Percentiles rank a stretch among this genome's conserved stretches.
These are phyloP conservation scores for Marchantia polymorpha DNA, from an alignment of 225 moss, liverwort and hornwort species.

Conservation along the genomic window DNA sequence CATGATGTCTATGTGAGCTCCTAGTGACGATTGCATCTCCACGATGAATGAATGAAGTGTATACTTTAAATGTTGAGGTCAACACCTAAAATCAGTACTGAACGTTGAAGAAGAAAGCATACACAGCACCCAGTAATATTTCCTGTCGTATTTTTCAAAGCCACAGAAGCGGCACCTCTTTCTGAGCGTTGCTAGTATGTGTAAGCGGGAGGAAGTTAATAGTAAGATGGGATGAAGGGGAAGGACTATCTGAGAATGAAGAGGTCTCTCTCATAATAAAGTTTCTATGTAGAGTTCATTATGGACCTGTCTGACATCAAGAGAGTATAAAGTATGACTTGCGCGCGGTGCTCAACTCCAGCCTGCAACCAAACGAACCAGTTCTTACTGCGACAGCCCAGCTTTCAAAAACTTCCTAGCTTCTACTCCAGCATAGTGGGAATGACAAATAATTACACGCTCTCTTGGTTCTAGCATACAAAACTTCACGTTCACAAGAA, in stretches of 20 bases:
- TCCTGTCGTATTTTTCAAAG: too few species aligned
- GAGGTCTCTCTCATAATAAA: too few species aligned
- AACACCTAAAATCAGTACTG: background rate
- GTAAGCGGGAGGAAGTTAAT: too few species aligned
- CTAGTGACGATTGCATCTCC: too few species aligned
- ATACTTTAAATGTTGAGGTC: background rate
- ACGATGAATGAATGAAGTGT: background rate
- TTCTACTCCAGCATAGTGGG: background rate
- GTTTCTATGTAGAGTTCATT: background rate
- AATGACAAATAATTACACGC: background rate
- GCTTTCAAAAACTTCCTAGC: background rate
- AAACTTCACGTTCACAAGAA: too few species aligned
- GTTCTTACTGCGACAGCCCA: background rate
- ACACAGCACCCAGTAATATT: background rate
- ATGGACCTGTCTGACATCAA: slow-evolving; percentile 58
- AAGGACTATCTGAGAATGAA: too few species aligned
- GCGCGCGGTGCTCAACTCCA: slow-evolving; percentile 53
- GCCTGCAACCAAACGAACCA: slow-evolving; percentile 37
- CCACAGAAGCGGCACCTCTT: too few species aligned
- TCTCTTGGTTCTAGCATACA: too few species aligned
- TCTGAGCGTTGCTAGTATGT: too few species aligned
- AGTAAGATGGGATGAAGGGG: too few species aligned
- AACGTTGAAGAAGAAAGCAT: background rate
- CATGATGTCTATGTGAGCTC: background rate
- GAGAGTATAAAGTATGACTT: slow-evolving; percentile 52